A percentile compares a stretch with the other conserved stretches of the same genome.
Evolutionary conservation across 352 stramenopile species (phyloP).

Genomic region (Chrysophaeum taylorii): DNA sequence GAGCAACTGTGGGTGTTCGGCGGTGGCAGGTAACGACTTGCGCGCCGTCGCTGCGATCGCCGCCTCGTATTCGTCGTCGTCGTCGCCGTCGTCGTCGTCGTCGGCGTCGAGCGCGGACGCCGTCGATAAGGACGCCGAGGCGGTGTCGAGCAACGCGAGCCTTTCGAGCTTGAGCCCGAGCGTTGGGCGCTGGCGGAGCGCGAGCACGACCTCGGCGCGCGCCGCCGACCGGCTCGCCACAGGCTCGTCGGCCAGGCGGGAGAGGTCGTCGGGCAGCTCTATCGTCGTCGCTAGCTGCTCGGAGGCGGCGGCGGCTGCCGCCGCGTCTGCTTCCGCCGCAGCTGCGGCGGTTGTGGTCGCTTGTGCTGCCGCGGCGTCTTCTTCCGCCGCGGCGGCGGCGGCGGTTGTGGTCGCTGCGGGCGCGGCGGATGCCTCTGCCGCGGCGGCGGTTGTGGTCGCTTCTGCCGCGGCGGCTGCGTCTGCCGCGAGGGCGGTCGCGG

Average conservation of each 20-base stretch:
- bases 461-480: no score
- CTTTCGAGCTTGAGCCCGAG: conserved; percentile 2
- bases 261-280: not conserved
- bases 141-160: not conserved
- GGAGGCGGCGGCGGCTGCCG: not conserved
- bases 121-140: no score
- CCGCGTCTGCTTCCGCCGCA: not conserved
- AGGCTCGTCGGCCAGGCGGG: not conserved
- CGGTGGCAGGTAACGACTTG: no score
- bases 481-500: no score
- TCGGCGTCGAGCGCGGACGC: no score
- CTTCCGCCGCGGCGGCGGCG: not conserved
- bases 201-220: not conserved
- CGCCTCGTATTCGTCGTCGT: no score
- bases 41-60: no score
- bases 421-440: not conserved
- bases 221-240: not conserved
- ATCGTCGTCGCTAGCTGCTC: not conserved
- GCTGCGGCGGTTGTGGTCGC: not conserved
- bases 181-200: not conserved
- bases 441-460: no score
- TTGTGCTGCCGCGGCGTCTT: not conserved
- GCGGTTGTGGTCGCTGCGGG: not conserved
- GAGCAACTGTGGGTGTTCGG: not conserved
- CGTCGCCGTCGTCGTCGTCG: no score